Conservation (phyloP, 495 filamentous ascomycete species). For the Corynascus novoguineensis region DNA sequence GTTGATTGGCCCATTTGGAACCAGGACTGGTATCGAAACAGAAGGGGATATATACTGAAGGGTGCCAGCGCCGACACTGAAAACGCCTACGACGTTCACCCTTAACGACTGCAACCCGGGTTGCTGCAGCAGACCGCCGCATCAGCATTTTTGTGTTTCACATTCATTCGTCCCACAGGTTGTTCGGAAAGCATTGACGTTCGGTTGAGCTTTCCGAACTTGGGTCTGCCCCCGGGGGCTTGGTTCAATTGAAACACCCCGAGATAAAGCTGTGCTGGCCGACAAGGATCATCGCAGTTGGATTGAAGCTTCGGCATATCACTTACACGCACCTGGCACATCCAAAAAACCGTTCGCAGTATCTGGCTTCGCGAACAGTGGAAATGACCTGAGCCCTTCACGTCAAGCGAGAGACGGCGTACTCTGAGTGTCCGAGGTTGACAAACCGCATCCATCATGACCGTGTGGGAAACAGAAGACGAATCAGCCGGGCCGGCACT, state of each 20-base stretch:
- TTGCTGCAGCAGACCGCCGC: background rate
- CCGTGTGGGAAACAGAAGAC: constrained; percentile 52
- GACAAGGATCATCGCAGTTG: constrained; percentile 15
- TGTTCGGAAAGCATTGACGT: background rate
- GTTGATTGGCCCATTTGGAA: constrained; percentile 16
- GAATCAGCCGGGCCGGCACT: constrained; percentile 49
- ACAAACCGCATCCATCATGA: constrained; percentile 29
- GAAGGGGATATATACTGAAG: background rate
- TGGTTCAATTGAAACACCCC: constrained; percentile 14
- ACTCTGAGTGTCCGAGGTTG: background rate
- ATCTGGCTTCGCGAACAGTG: background rate
- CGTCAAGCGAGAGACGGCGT: constrained; percentile 12
- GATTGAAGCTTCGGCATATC: background rate
- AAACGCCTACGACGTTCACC: constrained; percentile 3
- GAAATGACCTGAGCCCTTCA: constrained; percentile 20
- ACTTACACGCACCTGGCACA: constrained; percentile 3
- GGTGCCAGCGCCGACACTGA: background rate
- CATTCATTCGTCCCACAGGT: constrained; percentile 1
- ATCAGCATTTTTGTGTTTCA: background rate
- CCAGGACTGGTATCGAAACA: background rate
- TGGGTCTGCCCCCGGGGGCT: background rate
- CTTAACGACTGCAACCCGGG: background rate
- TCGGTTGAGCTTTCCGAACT: constrained; percentile 4
- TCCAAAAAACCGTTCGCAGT: background rate
- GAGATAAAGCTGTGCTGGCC: constrained; percentile 1